Evolutionary conservation across 225 moss, liverwort and hornwort species (phyloP).

Genomic region (Pseudisothecium myosuroides): DNA sequence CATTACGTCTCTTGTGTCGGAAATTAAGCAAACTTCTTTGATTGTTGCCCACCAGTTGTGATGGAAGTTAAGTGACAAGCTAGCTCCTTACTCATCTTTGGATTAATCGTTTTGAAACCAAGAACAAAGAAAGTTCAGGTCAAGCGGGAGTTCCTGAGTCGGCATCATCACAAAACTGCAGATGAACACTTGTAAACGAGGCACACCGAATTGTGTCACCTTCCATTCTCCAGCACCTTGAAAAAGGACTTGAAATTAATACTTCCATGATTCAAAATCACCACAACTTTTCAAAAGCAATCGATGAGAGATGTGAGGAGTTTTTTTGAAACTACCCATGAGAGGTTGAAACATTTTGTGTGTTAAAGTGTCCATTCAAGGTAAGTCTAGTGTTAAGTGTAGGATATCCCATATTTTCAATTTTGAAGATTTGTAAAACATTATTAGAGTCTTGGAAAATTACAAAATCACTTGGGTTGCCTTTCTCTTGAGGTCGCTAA

Average conservation of each 20-base stretch:
- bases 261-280: no score
- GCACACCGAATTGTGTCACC: neutral
- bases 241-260: neutral
- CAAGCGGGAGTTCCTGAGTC: neutral
- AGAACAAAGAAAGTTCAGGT: neutral
- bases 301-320: neutral
- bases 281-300: neutral
- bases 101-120: neutral
- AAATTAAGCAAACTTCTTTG: neutral
- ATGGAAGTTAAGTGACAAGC: neutral
- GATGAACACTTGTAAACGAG: neutral
- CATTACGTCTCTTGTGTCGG: neutral
- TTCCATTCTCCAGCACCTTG: no score
- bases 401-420: neutral
- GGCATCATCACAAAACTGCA: neutral
- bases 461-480: neutral
- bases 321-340: neutral
- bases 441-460: fast-evolving
- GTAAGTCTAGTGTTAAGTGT: neutral
- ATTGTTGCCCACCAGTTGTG: neutral
- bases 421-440: neutral
- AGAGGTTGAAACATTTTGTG: neutral
- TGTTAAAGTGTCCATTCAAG: neutral
- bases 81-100: neutral
- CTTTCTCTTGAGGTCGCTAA: neutral